A percentile compares a stretch with the other conserved stretches of the same genome.
These are phyloP conservation scores for Phialemoniopsis sp. DNA, from an alignment of 2,329 filamentous ascomycete species.

Conservation along the genomic window DNA sequence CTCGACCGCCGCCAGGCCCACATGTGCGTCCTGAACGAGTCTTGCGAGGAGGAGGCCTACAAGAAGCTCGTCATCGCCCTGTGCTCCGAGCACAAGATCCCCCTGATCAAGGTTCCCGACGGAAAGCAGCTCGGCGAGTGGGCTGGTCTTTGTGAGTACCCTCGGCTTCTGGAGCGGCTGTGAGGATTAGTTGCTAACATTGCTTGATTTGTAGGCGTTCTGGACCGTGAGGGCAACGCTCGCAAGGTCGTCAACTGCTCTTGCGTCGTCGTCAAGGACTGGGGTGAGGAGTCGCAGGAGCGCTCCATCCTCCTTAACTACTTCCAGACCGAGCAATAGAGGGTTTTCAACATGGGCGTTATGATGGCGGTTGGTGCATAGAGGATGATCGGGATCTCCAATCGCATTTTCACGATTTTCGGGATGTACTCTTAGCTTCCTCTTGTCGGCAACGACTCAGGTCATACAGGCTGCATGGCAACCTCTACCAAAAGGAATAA, in stretches of 20 bases:
- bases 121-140: slow-evolving; percentile 99
- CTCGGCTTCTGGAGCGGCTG: background rate
- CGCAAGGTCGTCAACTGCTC: slow-evolving; percentile 99
- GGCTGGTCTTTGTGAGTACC: slow-evolving; percentile 93
- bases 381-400: slow-evolving; percentile 27
- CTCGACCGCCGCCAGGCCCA: slow-evolving; percentile 98
- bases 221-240: slow-evolving; percentile 98
- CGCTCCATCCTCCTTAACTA: slow-evolving; percentile 99
- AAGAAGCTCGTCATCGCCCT: slow-evolving; percentile 99
- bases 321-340: slow-evolving; percentile 89
- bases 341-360: slow-evolving; percentile 22
- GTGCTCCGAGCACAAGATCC: slow-evolving; percentile 99
- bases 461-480: slow-evolving; percentile 16
- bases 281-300: slow-evolving; percentile 99
- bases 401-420: slow-evolving; percentile 25
- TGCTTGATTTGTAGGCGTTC: slow-evolving; percentile 65
- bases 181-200: slow-evolving; percentile 20
- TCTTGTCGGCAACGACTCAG: slow-evolving; percentile 36
- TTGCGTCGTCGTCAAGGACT: slow-evolving; percentile 99
- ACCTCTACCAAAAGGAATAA: no score
- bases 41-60: slow-evolving; percentile 99
- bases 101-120: slow-evolving; percentile 99
- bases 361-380: slow-evolving; percentile 22
- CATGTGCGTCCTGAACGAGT: slow-evolving; percentile 99
- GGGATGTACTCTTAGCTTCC: slow-evolving; percentile 41